These are phyloP conservation scores for Xerocomus brunneocitrinus DNA, from an alignment of 768 basidiomycete species.

Conservation along the genomic window DNA sequence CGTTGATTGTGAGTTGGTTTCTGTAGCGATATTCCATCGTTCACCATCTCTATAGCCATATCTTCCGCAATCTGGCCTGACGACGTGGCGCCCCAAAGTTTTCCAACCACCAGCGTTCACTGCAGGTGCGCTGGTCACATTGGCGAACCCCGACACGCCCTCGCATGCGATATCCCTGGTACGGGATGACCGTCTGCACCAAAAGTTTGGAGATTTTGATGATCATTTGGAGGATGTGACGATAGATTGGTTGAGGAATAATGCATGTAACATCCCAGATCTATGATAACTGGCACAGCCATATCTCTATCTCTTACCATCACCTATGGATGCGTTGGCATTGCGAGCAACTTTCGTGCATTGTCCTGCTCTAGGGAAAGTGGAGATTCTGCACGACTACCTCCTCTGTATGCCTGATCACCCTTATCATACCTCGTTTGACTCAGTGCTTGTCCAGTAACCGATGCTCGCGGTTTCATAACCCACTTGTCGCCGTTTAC, in stretches of 20 bases:
- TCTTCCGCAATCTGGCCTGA: slow-evolving; percentile 35
- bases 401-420: slow-evolving; percentile 40
- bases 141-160: slow-evolving; percentile 45
- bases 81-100: slow-evolving; percentile 46
- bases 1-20: slow-evolving; percentile 49
- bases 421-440: neutral
- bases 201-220: slow-evolving; percentile 73
- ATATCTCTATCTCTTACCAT: neutral
- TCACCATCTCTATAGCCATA: slow-evolving; percentile 43
- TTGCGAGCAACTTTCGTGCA: slow-evolving; percentile 56
- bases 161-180: slow-evolving; percentile 46
- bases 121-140: slow-evolving; percentile 41
- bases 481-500: slow-evolving; percentile 41
- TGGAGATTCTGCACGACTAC: slow-evolving; percentile 54
- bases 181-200: slow-evolving; percentile 45
- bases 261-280: slow-evolving; percentile 25
- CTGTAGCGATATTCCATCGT: neutral
- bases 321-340: slow-evolving; percentile 15
- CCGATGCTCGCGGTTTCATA: slow-evolving; percentile 45
- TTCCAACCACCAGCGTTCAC: slow-evolving; percentile 41
- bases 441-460: slow-evolving; percentile 23
- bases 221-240: slow-evolving; percentile 75
- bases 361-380: slow-evolving; percentile 45
- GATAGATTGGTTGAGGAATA: slow-evolving; percentile 46
- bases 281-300: slow-evolving; percentile 6